Evolutionary conservation across 371 early-diverging fungal genomes (phyloP), one percentile per base, ranked within the genome.

Genomic region (Rhizopus stolonifer): DNA sequence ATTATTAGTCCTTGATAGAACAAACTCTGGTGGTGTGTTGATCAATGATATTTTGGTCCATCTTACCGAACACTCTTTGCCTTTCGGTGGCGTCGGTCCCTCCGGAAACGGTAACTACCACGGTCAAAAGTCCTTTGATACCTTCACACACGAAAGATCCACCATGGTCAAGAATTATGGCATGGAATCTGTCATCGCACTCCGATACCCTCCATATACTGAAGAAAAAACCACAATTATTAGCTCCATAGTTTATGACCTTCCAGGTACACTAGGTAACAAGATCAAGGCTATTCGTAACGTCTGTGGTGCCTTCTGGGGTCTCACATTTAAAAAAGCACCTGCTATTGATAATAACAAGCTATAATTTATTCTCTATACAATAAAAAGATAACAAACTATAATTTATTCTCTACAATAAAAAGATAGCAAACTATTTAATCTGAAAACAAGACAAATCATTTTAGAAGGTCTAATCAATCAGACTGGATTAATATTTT

Each of bases 71-170:
- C 52, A 64, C 7, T 72, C 74, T 34, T 57, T 89, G 46, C 94
- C 95, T 24, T 94, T 94, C 64, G 94, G 94, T 38, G 96, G 95
- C 33, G 79, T 90, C 8, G 95, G 95, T 3, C 73, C 81, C 3
- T 88, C 88, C 10, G 96, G 96, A 10, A 74, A 78, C 40, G 96
- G 96, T 31, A 60, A 61, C 19, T 94, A 94, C 64, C 90, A 89
- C 34, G 95, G 94, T 48, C 74, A 81, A 46, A 61, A 69, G 33
- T 87, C 92, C 13, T 90, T 94, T 58, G 77, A 87, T 5, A 74
- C 81, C 5, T 90, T 93, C 61, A 81, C 84, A 18, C 88, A 90
- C 50, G 70, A 79, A 23, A 72, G 88, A 21, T 70, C 77, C 19
- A 71, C 81, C 6, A 70, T 83, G 69, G 63, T 80, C 69, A 77